Evolutionary conservation across 768 basidiomycete genomes (phyloP).

Genomic region (Lactarius deliciosus): DNA sequence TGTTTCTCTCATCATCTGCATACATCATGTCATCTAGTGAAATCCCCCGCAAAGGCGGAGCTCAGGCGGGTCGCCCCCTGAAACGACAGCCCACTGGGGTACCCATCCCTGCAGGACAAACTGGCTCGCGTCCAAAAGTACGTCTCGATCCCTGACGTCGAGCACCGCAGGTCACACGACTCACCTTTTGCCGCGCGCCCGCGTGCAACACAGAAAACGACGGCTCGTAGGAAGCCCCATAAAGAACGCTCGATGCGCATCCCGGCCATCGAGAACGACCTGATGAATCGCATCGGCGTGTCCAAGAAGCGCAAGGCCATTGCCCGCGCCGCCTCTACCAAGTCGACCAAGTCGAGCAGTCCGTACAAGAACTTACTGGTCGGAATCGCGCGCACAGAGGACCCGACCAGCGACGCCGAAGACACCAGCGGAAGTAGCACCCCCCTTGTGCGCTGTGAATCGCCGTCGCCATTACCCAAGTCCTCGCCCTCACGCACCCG

Average conservation of each 20-base stretch:
- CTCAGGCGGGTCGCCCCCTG: background rate
- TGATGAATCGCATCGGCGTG: constrained; percentile 9
- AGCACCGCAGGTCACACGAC: background rate
- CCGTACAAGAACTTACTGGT: background rate
- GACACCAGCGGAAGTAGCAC: background rate
- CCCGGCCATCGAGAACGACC: constrained; percentile 13
- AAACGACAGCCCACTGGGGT: background rate
- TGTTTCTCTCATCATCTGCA: background rate
- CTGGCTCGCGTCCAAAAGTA: background rate
- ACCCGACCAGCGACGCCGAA: background rate
- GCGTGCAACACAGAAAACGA: background rate
- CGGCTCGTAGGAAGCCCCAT: background rate
- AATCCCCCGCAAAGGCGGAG: background rate
- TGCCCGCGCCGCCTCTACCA: background rate
- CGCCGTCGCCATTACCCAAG: background rate
- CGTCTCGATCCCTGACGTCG: background rate
- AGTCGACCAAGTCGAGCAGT: background rate
- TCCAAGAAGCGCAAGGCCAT: background rate
- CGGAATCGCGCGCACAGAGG: background rate
- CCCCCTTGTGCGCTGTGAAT: background rate
- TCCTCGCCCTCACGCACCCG: background rate
- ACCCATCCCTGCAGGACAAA: too few relatives aligned
- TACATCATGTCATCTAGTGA: constrained; percentile 3
- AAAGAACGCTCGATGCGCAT: constrained; percentile 7
- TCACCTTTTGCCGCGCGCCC: background rate